phyloP scores from a whole-genome alignment of 345 rosid species.

The Eucalyptus cladocalyx region DNA sequence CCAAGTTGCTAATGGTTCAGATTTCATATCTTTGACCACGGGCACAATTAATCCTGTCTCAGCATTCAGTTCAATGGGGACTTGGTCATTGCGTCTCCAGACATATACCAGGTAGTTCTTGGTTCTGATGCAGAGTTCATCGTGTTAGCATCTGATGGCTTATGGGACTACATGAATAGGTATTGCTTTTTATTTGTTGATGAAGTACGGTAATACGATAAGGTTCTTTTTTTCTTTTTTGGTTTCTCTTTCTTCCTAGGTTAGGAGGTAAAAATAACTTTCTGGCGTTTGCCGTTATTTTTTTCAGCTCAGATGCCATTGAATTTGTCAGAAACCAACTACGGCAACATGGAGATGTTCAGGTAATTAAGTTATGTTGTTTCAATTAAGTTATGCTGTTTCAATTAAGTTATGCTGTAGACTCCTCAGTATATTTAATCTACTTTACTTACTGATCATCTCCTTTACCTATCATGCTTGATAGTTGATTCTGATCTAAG shows the following conservation, averaged over 20 bases:
- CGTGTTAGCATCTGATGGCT: conserved; percentile 81
- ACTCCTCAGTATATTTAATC: not conserved
- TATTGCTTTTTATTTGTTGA: conserved; percentile 1
- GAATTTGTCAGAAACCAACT: conserved; percentile 71
- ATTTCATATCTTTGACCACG: not conserved
- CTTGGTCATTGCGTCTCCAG: conserved; percentile 73
- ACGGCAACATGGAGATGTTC: conserved; percentile 85
- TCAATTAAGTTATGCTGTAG: too few relatives aligned
- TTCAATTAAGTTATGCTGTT: not conserved
- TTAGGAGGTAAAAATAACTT: not conserved
- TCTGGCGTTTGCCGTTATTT: not conserved
- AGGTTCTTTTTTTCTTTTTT: not conserved
- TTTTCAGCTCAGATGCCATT: conserved; percentile 67
- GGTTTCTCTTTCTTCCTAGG: not conserved
- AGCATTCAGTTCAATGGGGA: conserved; percentile 66
- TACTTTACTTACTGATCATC: not conserved
- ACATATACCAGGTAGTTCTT: conserved; percentile 49
- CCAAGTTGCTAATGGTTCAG: not conserved
- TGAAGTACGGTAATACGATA: not conserved
- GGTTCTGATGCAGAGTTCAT: conserved; percentile 76
- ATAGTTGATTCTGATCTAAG: not conserved
- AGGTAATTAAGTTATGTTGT: conserved; percentile 20
- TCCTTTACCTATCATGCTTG: not conserved
- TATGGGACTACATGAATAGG: conserved; percentile 96
- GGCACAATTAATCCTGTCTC: conserved; percentile 1